phyloP scores from a whole-genome alignment of 371 early-diverging fungal species.

The Mucor plumbeus region DNA sequence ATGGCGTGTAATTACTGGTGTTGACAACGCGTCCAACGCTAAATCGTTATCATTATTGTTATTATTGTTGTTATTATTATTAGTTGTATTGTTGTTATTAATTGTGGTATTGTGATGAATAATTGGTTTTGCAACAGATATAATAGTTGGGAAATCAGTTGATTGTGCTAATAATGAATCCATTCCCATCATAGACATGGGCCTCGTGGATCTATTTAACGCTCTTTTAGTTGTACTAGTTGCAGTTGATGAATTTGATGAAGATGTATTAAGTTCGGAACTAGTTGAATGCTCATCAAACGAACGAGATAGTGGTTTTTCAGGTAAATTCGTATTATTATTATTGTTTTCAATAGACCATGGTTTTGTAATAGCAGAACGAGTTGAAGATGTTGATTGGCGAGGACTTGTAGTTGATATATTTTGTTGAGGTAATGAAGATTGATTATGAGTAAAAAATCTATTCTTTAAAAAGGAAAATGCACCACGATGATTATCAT shows the following conservation, averaged over 20 bases:
- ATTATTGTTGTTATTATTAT: neutral
- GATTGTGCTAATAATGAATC: conserved; percentile 13
- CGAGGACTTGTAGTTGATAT: conserved; percentile 4
- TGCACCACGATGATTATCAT: conserved; percentile 17
- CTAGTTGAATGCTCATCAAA: conserved; percentile 15
- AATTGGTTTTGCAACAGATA: neutral
- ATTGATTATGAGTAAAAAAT: conserved; percentile 9
- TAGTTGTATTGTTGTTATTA: neutral
- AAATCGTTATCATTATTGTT: neutral
- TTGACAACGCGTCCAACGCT: neutral
- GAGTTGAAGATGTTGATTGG: conserved; percentile 13
- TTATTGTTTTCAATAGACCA: conserved; percentile 4
- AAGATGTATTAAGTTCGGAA: conserved; percentile 3
- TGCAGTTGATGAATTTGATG: neutral
- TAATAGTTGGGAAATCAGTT: neutral
- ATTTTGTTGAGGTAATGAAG: conserved; percentile 14
- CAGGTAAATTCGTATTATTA: neutral
- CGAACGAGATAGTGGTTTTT: conserved; percentile 15
- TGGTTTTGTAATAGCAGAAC: conserved; percentile 2
- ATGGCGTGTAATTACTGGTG: neutral
- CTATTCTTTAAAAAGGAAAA: conserved; percentile 33
- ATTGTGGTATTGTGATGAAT: neutral
- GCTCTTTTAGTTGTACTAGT: neutral
- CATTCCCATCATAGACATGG: conserved; percentile 30
- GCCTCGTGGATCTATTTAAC: conserved; percentile 4